These are phyloP conservation scores for Priceomyces haplophilus DNA, from an alignment of 805 yeast species.

Conservation along the genomic window DNA sequence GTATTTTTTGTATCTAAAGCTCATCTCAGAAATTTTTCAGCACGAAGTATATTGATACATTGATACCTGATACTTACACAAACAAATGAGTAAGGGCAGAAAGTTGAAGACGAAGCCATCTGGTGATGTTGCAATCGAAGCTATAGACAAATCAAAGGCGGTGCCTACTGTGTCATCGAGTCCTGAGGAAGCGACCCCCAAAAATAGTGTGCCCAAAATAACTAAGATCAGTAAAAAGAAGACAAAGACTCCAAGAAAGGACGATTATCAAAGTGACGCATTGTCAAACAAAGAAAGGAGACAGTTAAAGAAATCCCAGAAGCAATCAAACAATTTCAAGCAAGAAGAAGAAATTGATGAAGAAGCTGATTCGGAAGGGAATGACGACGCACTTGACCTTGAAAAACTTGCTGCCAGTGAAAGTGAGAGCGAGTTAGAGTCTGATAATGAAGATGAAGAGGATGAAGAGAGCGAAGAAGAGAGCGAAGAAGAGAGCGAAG, in stretches of 20 bases:
- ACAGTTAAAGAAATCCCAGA: slow-evolving; percentile 49
- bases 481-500: slow-evolving; percentile 43
- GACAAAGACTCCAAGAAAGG: slow-evolving; percentile 9
- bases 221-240: slow-evolving; percentile 13
- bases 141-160: slow-evolving; percentile 21
- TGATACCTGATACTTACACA: not conserved
- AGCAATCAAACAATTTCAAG: slow-evolving; percentile 23
- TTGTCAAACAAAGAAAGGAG: slow-evolving; percentile 65
- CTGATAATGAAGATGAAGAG: slow-evolving; percentile 30
- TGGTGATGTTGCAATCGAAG: slow-evolving; percentile 22
- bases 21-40: slow-evolving; percentile 3
- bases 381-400: slow-evolving; percentile 40
- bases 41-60: not conserved
- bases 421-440: slow-evolving; percentile 40
- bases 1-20: not conserved
- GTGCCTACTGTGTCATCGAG: slow-evolving; percentile 3
- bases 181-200: slow-evolving; percentile 8
- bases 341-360: slow-evolving; percentile 36
- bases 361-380: slow-evolving; percentile 41
- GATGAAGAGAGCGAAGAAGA: slow-evolving; percentile 30
- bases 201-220: slow-evolving; percentile 9
- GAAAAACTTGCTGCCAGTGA: slow-evolving; percentile 58
- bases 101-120: slow-evolving; percentile 31
- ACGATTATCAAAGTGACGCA: slow-evolving; percentile 45
- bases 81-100: slow-evolving; percentile 29